A percentile compares a stretch with the other conserved stretches of the same genome.
Evolutionary conservation across 1,284 basidiomycete species (phyloP).

Genomic region (Amylostereum chailletii): DNA sequence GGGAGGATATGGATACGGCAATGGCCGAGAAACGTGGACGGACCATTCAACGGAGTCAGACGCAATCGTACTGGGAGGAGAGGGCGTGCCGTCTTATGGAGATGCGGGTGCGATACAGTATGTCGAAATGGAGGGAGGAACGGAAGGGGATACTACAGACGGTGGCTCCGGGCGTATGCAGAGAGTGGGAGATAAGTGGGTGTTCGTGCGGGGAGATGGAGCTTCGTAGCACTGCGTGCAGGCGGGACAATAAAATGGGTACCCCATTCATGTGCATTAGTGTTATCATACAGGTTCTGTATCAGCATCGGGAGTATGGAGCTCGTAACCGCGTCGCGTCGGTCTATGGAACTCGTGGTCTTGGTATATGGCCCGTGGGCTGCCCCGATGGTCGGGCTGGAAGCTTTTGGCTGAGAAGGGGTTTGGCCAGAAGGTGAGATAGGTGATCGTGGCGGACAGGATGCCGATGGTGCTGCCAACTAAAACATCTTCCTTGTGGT

Average conservation of each 20-base stretch:
- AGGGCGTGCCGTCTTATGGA: constrained; percentile 5
- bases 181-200: constrained; percentile 63
- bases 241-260: constrained; percentile 5
- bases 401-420: constrained; percentile 37
- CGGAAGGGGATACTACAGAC: constrained; percentile 11
- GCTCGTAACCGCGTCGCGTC: constrained; percentile 33
- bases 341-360: constrained; percentile 15
- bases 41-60: constrained; percentile 14
- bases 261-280: constrained; percentile 2
- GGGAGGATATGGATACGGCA: constrained; percentile 25
- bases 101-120: constrained; percentile 3
- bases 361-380: constrained; percentile 33
- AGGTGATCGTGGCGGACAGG: constrained; percentile 38
- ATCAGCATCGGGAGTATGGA: constrained; percentile 38
- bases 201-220: constrained; percentile 40
- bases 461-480: constrained; percentile 52
- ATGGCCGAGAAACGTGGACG: constrained; percentile 22
- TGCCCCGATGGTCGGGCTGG: constrained; percentile 16
- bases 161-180: constrained; percentile 51
- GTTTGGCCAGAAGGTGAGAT: constrained; percentile 57
- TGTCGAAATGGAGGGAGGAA: constrained; percentile 8
- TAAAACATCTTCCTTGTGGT: constrained; percentile 63
- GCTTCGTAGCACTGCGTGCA: constrained; percentile 9
- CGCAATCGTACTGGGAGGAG: constrained; percentile 48
- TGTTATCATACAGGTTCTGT: constrained; percentile 13